Conservation (phyloP, 2,329 filamentous ascomycete species). For the Aulographum hederae region DNA sequence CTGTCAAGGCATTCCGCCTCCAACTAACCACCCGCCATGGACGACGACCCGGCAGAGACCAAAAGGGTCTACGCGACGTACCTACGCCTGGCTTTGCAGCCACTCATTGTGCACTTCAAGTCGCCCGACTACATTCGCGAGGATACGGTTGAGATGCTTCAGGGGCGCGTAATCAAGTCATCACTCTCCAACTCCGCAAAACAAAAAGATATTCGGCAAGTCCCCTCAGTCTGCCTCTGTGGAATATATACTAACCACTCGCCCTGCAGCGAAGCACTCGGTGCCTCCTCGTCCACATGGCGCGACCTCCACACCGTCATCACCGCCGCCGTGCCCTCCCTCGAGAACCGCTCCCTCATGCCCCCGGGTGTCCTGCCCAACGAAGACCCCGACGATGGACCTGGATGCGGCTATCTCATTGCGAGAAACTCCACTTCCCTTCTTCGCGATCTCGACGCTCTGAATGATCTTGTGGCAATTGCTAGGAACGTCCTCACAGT, state of each 20-base stretch:
- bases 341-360: slow-evolving; percentile 43
- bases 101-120: slow-evolving; percentile 6
- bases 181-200: slow-evolving; percentile 2
- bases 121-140: slow-evolving; percentile 3
- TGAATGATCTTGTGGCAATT: slow-evolving; percentile 44
- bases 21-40: too few relatives aligned
- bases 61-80: too few relatives aligned
- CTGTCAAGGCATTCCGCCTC: too few relatives aligned
- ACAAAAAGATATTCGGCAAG: slow-evolving; percentile 1
- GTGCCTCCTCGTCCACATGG: slow-evolving; percentile 39
- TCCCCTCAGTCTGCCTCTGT: slow-evolving; percentile 4
- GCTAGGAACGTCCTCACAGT: slow-evolving; percentile 42
- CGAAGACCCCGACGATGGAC: not conserved
- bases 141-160: slow-evolving; percentile 2
- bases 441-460: slow-evolving; percentile 41
- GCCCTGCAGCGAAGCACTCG: slow-evolving; percentile 32
- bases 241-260: not conserved
- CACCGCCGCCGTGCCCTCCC: slow-evolving; percentile 39
- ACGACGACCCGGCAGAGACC: too few relatives aligned
- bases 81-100: slow-evolving; percentile 4
- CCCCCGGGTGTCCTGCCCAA: slow-evolving; percentile 37
- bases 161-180: slow-evolving; percentile 3
- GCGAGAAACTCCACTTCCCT: slow-evolving; percentile 38
- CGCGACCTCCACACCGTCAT: slow-evolving; percentile 38
- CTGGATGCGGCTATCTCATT: slow-evolving; percentile 36